phyloP scores from a whole-genome alignment of 1,139 yeast genomes.

The Kazachstania sp. region DNA sequence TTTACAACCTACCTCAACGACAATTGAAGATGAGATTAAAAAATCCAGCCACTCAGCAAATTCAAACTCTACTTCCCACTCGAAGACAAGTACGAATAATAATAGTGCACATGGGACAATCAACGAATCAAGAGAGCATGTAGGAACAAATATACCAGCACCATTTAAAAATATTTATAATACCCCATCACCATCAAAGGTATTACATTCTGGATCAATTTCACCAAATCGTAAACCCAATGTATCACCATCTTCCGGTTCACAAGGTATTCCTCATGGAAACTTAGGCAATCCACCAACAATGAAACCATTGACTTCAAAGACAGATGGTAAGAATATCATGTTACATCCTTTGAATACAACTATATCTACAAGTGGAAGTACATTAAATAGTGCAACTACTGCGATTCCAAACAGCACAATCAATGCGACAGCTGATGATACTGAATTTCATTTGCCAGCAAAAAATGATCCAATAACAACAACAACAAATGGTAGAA shows the following conservation, averaged over 20 bases:
- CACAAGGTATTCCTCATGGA: background rate
- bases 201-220: background rate
- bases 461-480: slow-evolving; percentile 12
- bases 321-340: slow-evolving; percentile 36
- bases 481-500: background rate
- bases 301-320: slow-evolving; percentile 21
- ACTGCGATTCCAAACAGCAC: background rate
- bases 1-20: background rate
- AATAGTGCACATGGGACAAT: background rate
- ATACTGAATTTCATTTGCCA: slow-evolving; percentile 5
- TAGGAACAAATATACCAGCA: background rate
- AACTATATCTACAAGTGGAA: slow-evolving; percentile 16
- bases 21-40: slow-evolving; percentile 9
- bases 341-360: slow-evolving; percentile 55
- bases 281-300: slow-evolving; percentile 14
- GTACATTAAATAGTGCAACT: background rate
- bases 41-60: slow-evolving; percentile 1
- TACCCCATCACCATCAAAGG: slow-evolving; percentile 23
- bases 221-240: slow-evolving; percentile 7
- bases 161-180: slow-evolving; percentile 9
- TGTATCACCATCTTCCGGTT: slow-evolving; percentile 14
- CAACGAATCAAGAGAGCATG: background rate
- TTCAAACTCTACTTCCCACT: background rate
- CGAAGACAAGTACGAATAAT: background rate
- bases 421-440: background rate